Evolutionary conservation across 495 filamentous ascomycete genomes (phyloP).

Genomic region (Viridothelium virens): DNA sequence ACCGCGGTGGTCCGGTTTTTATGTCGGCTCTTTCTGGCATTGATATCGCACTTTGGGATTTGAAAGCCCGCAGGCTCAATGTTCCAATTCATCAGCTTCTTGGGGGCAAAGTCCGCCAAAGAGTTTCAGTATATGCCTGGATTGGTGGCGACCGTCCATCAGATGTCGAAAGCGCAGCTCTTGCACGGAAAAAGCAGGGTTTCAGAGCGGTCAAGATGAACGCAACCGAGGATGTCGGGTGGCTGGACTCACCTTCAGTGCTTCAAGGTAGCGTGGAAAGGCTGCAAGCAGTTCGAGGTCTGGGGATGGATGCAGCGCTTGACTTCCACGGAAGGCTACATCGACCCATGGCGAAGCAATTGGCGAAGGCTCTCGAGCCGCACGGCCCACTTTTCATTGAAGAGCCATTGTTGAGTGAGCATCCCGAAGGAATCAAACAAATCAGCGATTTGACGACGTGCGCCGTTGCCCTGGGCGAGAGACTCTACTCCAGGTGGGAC

Average conservation of each 20-base stretch:
- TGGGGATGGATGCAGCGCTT: constrained; percentile 63
- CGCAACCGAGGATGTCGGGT: constrained; percentile 68
- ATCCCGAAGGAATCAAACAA: constrained; percentile 61
- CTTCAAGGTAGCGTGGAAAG: constrained; percentile 61
- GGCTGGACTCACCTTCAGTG: constrained; percentile 63
- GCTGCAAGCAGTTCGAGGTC: constrained; percentile 58
- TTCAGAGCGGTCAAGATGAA: constrained; percentile 77
- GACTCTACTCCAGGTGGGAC: constrained; percentile 69
- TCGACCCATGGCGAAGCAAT: constrained; percentile 72
- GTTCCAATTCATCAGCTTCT: constrained; percentile 69
- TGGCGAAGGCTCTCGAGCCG: constrained; percentile 62
- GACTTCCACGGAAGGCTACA: constrained; percentile 76
- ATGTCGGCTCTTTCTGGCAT: constrained; percentile 74
- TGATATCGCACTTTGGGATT: constrained; percentile 78
- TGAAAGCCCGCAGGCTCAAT: constrained; percentile 54
- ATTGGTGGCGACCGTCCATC: constrained; percentile 73
- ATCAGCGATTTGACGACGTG: constrained; percentile 53
- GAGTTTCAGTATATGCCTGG: constrained; percentile 76
- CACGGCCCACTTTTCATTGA: constrained; percentile 72
- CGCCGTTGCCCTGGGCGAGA: constrained; percentile 70
- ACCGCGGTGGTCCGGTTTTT: constrained; percentile 75
- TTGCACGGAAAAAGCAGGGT: constrained; percentile 59
- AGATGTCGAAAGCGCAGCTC: constrained; percentile 48
- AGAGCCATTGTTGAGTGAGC: constrained; percentile 66
- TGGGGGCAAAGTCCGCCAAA: constrained; percentile 67